These are phyloP conservation scores for Spathaspora sp. DNA, from an alignment of 1,139 yeast genomes.

Conservation along the genomic window DNA sequence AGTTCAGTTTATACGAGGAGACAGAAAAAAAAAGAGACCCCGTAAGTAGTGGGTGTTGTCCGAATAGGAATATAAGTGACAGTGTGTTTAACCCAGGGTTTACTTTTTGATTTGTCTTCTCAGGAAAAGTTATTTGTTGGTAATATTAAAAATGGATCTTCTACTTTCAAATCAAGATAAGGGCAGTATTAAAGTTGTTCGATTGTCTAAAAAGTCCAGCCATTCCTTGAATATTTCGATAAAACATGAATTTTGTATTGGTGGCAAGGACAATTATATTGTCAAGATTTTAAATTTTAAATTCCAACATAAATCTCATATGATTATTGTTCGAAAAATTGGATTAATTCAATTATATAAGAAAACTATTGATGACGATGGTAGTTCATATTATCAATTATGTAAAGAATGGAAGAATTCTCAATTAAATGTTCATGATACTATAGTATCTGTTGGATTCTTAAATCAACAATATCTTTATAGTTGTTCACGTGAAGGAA, in stretches of 20 bases:
- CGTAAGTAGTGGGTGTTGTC: background rate
- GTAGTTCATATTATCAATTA: conserved; percentile 19
- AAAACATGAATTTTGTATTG: conserved; percentile 21
- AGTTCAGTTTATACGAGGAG: background rate
- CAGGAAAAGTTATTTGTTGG: background rate
- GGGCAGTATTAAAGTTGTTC: conserved; percentile 13
- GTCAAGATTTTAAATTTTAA: conserved; percentile 22
- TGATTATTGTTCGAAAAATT: conserved; percentile 27
- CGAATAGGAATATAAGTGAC: too few species aligned
- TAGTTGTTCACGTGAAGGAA: conserved; percentile 47
- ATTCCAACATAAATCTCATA: conserved; percentile 21
- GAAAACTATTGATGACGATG: conserved; percentile 7
- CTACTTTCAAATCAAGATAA: conserved; percentile 7
- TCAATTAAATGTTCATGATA: conserved; percentile 20
- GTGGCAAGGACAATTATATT: conserved; percentile 18
- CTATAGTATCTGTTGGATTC: conserved; percentile 24
- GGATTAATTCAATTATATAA: conserved; percentile 36
- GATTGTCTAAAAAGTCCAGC: conserved; percentile 12
- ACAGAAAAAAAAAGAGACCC: background rate
- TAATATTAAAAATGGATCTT: conserved; percentile 6
- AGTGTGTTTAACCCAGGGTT: background rate
- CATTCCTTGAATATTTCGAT: conserved; percentile 13
- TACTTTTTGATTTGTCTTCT: background rate
- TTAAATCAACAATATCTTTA: conserved; percentile 34
- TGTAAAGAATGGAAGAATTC: conserved; percentile 41